A percentile compares a stretch with the other conserved stretches of the same genome.
phyloP scores from a whole-genome alignment of 768 basidiomycete species.

The Pisolithus marmoratus region DNA sequence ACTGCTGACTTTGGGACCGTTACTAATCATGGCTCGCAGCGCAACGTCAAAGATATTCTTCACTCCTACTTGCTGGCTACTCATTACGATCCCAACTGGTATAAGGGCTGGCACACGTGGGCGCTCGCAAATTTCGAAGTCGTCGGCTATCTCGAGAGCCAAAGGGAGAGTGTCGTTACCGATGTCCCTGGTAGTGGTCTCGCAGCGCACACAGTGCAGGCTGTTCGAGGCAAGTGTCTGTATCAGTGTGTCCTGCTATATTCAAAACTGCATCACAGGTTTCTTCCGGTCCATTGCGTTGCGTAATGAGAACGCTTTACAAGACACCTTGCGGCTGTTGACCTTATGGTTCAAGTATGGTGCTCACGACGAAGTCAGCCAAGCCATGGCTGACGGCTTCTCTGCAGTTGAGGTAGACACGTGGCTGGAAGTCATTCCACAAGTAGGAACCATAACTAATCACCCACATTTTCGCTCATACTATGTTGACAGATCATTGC shows the following conservation, averaged over 20 bases:
- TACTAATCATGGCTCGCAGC: slow-evolving; percentile 37
- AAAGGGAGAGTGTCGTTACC: slow-evolving; percentile 45
- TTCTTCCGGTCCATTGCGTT: slow-evolving; percentile 95
- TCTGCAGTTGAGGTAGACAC: slow-evolving; percentile 90
- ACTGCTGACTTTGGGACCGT: neutral
- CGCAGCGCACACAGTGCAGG: slow-evolving; percentile 82
- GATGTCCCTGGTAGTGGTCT: slow-evolving; percentile 61
- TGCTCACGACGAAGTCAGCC: slow-evolving; percentile 80
- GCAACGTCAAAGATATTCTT: slow-evolving; percentile 76
- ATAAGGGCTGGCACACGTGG: slow-evolving; percentile 99
- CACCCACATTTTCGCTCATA: neutral
- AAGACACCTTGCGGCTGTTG: slow-evolving; percentile 88
- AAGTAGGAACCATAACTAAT: slow-evolving; percentile 44
- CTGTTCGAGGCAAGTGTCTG: slow-evolving; percentile 66
- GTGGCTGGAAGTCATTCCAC: slow-evolving; percentile 98
- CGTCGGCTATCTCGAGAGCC: slow-evolving; percentile 71
- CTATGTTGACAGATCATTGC: slow-evolving; percentile 75
- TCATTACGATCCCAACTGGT: slow-evolving; percentile 91
- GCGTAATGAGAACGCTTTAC: slow-evolving; percentile 84
- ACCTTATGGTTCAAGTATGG: slow-evolving; percentile 99
- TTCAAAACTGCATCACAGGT: slow-evolving; percentile 37
- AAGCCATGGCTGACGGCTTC: slow-evolving; percentile 85
- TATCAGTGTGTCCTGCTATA: slow-evolving; percentile 1
- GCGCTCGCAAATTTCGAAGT: slow-evolving; percentile 96
- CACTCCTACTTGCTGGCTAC: slow-evolving; percentile 84